Evolutionary conservation across 1,284 basidiomycete genomes (phyloP), one percentile per base, ranked within the genome.

Genomic region (Naganishia sp.): DNA sequence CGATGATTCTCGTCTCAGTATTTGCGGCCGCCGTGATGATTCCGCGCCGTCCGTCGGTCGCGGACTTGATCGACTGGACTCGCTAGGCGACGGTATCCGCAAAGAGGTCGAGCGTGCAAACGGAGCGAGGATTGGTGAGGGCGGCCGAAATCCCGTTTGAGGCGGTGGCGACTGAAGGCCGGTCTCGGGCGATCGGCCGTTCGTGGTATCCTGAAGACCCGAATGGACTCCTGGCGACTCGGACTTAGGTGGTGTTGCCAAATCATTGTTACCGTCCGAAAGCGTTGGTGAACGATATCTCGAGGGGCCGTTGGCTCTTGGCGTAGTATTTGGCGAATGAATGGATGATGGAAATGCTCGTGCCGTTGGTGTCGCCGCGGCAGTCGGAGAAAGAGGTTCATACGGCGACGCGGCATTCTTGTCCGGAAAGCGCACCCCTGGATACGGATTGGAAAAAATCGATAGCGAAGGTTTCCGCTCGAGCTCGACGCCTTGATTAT

Each of bases 61-160:
- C 9, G 23, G n/a, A 48, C 33, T 21, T 4, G 55, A 33, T 31
- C 16, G 28, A 7, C 23, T 15, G 16, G 46, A 15, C 1, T 42
- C 39, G 13, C 21, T 42, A 10, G 59, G 11, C 23, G 48, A 43
- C 16, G 28, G 48, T 18, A 39, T 10, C 16, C 21, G 36, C 16
- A 52, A 48, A 42, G 48, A 10, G 16, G 48, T 42, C 25, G 61
- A 64, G n/a, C 53, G 50, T 16, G 65, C 59, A 63, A 66, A 66
- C 15, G 65, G 65, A 10, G 65, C 65, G 16, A 66, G 45, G 46
- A 66, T 67, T 3, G 66, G 66, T 16, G 66, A 67, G 6, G 60
- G 60, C 13, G 60, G 66, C 7, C 50, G 46, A 46, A 63, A 63
- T 43, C 36, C 59, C 13, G 48, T 15, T 28, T 18, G 2, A 23